phyloP scores from a whole-genome alignment of 345 rosid species.

The Abelmoschus esculentus region DNA sequence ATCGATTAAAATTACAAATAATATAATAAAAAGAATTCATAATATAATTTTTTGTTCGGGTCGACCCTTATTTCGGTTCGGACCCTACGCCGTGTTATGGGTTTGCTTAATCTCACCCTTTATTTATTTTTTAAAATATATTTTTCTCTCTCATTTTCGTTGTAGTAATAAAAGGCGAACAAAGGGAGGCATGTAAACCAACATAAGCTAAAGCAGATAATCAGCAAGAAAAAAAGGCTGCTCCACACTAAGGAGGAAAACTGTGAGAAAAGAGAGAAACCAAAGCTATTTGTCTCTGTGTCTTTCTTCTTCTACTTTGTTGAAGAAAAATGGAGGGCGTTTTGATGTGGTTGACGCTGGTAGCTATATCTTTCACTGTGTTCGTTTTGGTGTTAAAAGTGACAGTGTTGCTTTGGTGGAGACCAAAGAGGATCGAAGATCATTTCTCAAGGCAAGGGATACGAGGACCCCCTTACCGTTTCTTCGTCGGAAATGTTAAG shows the following conservation, averaged over 20 bases:
- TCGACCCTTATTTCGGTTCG: constrained; percentile 51
- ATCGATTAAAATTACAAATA: too few species aligned
- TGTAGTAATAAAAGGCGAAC: constrained; percentile 33
- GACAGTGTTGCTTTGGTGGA: constrained; percentile 72
- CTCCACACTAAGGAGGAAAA: constrained; percentile 12
- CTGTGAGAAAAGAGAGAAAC: constrained; percentile 9
- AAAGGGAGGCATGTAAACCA: constrained; percentile 33
- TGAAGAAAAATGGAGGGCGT: constrained; percentile 6
- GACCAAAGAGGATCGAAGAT: constrained; percentile 77
- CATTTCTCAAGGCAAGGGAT: constrained; percentile 95
- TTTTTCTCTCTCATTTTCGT: background rate
- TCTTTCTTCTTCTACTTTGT: background rate
- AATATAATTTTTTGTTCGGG: too few species aligned
- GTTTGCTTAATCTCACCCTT: constrained; percentile 19
- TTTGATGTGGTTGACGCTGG: constrained; percentile 33
- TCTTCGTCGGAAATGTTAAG: constrained; percentile 93
- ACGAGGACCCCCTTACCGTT: constrained; percentile 90
- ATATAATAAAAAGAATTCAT: too few species aligned
- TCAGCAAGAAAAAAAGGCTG: constrained; percentile 18
- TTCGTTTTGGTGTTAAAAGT: constrained; percentile 34
- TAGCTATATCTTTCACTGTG: constrained; percentile 27
- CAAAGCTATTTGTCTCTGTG: constrained; percentile 9
- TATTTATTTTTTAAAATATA: background rate
- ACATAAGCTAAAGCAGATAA: constrained; percentile 26
- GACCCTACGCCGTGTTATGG: constrained; percentile 96